Percentiles rank a stretch among this genome's conserved stretches.
These are phyloP conservation scores for Fusarium begoniae DNA, from an alignment of 2,329 filamentous ascomycete species.

Conservation along the genomic window DNA sequence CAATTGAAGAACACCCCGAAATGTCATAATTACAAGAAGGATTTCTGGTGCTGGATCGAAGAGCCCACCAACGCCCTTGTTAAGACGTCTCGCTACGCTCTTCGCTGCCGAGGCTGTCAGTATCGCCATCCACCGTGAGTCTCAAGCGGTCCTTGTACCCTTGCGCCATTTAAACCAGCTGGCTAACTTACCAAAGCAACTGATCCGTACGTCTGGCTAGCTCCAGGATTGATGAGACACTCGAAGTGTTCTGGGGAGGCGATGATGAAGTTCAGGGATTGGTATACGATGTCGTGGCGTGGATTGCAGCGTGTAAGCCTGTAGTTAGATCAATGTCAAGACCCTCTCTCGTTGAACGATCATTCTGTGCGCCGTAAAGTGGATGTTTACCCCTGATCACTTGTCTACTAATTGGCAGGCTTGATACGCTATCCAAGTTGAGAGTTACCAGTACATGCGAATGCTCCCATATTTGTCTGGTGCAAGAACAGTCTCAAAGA, in stretches of 20 bases:
- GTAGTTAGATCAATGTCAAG: too few species aligned
- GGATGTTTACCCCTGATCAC: accelerated
- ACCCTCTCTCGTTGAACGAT: accelerated
- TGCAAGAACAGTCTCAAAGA: neutral
- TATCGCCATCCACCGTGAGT: neutral
- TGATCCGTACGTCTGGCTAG: accelerated
- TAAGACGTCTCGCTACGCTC: accelerated
- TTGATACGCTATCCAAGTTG: neutral
- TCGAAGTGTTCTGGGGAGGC: accelerated
- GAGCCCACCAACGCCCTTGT: accelerated
- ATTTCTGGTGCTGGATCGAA: accelerated
- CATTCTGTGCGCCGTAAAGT: neutral
- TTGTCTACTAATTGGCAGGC: accelerated
- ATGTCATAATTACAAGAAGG: neutral
- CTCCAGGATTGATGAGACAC: accelerated
- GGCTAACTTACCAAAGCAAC: accelerated
- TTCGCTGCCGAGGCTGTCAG: neutral
- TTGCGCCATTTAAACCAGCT: accelerated
- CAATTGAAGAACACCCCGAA: neutral
- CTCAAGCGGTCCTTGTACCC: accelerated
- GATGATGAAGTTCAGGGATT: accelerated
- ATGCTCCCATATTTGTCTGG: neutral
- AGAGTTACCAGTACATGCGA: accelerated
- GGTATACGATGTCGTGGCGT: accelerated
- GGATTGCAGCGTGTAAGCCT: too few species aligned